phyloP scores from a whole-genome alignment of 2,329 filamentous ascomycete genomes.

The Ilyonectria destructans region DNA sequence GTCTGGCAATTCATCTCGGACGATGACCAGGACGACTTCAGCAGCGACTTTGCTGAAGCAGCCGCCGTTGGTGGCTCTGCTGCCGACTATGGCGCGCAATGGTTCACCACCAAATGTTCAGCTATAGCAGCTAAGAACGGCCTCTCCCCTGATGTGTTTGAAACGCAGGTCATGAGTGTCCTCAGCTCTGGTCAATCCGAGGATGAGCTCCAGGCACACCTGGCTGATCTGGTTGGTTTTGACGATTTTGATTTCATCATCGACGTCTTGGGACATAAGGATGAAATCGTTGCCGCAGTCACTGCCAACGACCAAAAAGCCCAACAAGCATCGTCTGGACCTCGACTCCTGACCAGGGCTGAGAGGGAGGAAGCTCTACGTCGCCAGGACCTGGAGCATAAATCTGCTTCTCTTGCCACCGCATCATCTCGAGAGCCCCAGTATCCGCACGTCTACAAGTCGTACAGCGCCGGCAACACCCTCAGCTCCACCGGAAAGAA shows the following conservation, averaged over 20 bases:
- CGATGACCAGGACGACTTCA: constrained; percentile 76
- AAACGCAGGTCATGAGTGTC: constrained; percentile 83
- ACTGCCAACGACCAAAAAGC: constrained; percentile 55
- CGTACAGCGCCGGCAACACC: constrained; percentile 88
- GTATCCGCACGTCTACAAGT: constrained; percentile 95
- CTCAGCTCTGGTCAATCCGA: constrained; percentile 79
- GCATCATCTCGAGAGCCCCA: constrained; percentile 81
- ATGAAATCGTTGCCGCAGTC: constrained; percentile 73
- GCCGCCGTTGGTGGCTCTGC: constrained; percentile 50
- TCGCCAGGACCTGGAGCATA: constrained; percentile 86
- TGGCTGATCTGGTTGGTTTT: constrained; percentile 93
- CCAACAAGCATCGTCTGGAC: constrained; percentile 55
- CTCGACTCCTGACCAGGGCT: constrained; percentile 78
- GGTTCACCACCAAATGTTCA: constrained; percentile 81
- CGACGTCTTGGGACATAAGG: constrained; percentile 86
- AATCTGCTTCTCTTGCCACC: constrained; percentile 80
- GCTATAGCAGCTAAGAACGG: constrained; percentile 78
- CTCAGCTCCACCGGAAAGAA: constrained; percentile 85
- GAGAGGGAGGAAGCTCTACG: constrained; percentile 86
- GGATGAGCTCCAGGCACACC: constrained; percentile 90
- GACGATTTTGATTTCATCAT: constrained; percentile 95
- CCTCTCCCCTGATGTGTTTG: constrained; percentile 79
- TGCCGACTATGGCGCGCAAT: constrained; percentile 71
- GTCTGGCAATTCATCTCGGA: constrained; percentile 95
- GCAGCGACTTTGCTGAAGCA: constrained; percentile 75